phyloP scores from a whole-genome alignment of 2,329 filamentous ascomycete genomes.

The Cryphonectria radicalis region DNA sequence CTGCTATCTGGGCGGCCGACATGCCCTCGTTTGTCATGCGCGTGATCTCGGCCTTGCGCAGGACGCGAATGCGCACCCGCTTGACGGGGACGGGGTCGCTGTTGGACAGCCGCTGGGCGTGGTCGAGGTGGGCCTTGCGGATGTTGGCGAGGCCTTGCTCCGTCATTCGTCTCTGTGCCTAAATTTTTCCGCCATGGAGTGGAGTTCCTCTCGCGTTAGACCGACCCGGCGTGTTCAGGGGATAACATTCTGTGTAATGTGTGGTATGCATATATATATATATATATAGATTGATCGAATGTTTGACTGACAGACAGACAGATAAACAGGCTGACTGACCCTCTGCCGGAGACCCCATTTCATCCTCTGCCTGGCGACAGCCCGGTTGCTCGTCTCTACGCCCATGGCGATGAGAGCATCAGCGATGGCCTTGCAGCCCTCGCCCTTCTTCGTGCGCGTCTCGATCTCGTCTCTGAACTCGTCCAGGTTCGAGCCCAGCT shows the following conservation, averaged over 20 bases:
- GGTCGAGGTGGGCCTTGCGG: slow-evolving; percentile 22
- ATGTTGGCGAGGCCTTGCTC: slow-evolving; percentile 27
- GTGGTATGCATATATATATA: too few species aligned
- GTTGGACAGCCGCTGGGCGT: slow-evolving; percentile 16
- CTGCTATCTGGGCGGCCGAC: slow-evolving; percentile 12
- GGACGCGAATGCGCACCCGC: slow-evolving; percentile 17
- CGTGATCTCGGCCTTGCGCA: slow-evolving; percentile 27
- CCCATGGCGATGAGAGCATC: slow-evolving; percentile 19
- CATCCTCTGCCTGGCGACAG: slow-evolving; percentile 22
- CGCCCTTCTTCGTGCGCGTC: slow-evolving; percentile 19
- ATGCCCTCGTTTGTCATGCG: slow-evolving; percentile 26
- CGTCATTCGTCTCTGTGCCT: slow-evolving; percentile 21
- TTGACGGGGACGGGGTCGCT: slow-evolving; percentile 16
- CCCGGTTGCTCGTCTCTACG: slow-evolving; percentile 22
- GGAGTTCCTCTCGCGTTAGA: background rate
- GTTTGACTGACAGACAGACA: too few species aligned
- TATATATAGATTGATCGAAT: too few species aligned
- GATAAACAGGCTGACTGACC: slow-evolving; percentile 3
- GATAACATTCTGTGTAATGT: background rate
- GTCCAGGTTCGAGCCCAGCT: slow-evolving; percentile 18
- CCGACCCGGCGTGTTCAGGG: too few species aligned
- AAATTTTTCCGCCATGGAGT: background rate
- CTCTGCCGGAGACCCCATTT: slow-evolving; percentile 24
- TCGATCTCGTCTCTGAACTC: slow-evolving; percentile 22
- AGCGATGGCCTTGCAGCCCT: slow-evolving; percentile 24